Base-by-base conservation (phyloP, 495 filamentous ascomycete species). In the Aspergillus olivimuriae region DNA sequence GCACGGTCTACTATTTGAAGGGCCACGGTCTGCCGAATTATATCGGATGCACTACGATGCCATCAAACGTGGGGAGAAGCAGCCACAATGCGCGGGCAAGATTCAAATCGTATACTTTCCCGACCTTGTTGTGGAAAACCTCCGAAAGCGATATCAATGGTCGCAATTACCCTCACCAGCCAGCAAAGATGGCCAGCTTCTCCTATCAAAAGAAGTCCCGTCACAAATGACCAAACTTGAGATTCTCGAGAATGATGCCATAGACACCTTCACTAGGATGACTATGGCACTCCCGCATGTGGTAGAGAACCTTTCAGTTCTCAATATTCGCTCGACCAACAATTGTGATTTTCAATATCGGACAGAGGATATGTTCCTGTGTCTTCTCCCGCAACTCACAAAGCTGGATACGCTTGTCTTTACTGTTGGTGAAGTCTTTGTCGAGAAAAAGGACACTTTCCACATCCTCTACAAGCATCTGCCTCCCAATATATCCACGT, bases 171-270 rank as follows among this genome's bases (percentile, higher is more conserved):
- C 50, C 52, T 22, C 44, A 45, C 15, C 31, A 19, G 2, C 47
- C 52, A 0, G 1, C 42, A 2, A 41, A 30, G 7, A 17, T 43
- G 33, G 11, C 33, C 10, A 16, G 12, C 33, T 8, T 6, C 14
- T 34, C 4, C 33, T 9, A 39, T 41, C 34, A 4, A 22, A 12
- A 24, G 19, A 24, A 39, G 37, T 39, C 4, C 20, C 38, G 12
- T 22, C 30, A 7, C 42, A 50, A 8, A 22, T 60, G 14, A 16
- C 41, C 5, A 52, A 34, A 5, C 16, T 62, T 8, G 60, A 60
- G 17, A 62, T 58, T 10, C 47, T 43, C 11, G 50, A 61, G 12
- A 56, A 58, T 21, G 58, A 61, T 21, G 48, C 52, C 2, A 43
- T 61, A 0, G 52, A 55, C 20, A 49, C 52, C 0, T 55, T 58